Evolutionary conservation across 257 asterid species (phyloP).

Genomic region (Petrea volubilis): DNA sequence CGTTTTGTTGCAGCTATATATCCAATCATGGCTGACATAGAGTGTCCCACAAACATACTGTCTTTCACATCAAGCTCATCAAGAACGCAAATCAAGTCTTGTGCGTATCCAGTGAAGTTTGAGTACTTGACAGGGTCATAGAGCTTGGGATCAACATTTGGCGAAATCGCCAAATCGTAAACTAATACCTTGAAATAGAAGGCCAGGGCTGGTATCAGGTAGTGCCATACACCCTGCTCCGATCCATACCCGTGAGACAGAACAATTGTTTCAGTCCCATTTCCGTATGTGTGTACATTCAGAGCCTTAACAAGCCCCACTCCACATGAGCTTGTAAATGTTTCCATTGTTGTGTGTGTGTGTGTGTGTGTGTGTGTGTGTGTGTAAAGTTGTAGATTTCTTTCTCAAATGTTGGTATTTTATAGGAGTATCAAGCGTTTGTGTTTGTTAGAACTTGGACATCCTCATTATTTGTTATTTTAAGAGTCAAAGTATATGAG

Average conservation of each 20-base stretch:
- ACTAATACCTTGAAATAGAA: background rate
- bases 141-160: background rate
- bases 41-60: background rate
- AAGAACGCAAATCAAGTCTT: background rate
- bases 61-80: background rate
- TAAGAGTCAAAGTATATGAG: too few relatives aligned
- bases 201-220: background rate
- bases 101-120: background rate
- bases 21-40: constrained; percentile 11
- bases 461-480: too few relatives aligned
- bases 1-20: background rate
- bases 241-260: constrained; percentile 6
- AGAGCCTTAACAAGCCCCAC: background rate
- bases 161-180: constrained; percentile 4
- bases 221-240: background rate
- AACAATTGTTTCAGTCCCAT: background rate
- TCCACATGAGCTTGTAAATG: background rate
- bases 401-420: too few relatives aligned
- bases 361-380: too few relatives aligned
- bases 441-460: too few relatives aligned
- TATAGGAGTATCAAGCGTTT: too few relatives aligned
- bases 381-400: too few relatives aligned
- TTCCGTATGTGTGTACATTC: background rate
- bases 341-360: background rate
- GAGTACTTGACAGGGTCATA: background rate